Evolutionary conservation across 2,329 filamentous ascomycete genomes (phyloP), one percentile per base, ranked within the genome.

Genomic region (Penicillium sp.): DNA sequence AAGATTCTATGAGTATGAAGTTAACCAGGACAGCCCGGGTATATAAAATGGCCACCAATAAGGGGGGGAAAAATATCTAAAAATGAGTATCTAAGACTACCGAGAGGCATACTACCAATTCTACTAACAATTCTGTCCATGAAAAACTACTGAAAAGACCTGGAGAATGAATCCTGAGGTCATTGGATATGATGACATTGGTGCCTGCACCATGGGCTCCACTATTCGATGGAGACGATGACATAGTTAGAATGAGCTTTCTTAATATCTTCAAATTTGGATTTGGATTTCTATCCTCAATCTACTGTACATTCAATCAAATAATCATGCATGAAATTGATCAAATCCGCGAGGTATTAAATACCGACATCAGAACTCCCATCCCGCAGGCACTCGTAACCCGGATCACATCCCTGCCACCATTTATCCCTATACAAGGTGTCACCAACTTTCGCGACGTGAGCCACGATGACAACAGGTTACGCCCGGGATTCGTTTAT

Each of bases 401-500:
- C 3, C 61, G 61, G 40, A 65, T 70, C 52, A 62, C 62, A 33
- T 68, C 65, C 6, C 58, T 63, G 23, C 62, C 67, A 4, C 69
- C 69, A 1, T 71, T 70, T 38, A 58, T 65, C 23, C 60, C 57
- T 5, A 45, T 72, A 46, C 64, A 62, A 3, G 69, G 68, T 9
- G 62, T 69, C 5, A 64, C 67, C 47, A 72, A 72, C 39, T 58
- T 71, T 16, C 67, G 68, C 36, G 66, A 70, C 34, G 44, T 71
- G 38, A 67, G 67, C 57, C 62, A 61, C 31, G 61, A 48, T 36
- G 38, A 58, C 21, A 60, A 62, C 16, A 52, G 45, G 57, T 62
- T 89, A 59, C 80, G 82, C 27, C 75, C 75, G 23, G 78, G 80
- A 23, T 67, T 86, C 31, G 75, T 89, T 58, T 92, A 84, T 74